These are phyloP conservation scores for Elsinoe fawcettii DNA, from an alignment of 2,329 filamentous ascomycete genomes.

Conservation along the genomic window DNA sequence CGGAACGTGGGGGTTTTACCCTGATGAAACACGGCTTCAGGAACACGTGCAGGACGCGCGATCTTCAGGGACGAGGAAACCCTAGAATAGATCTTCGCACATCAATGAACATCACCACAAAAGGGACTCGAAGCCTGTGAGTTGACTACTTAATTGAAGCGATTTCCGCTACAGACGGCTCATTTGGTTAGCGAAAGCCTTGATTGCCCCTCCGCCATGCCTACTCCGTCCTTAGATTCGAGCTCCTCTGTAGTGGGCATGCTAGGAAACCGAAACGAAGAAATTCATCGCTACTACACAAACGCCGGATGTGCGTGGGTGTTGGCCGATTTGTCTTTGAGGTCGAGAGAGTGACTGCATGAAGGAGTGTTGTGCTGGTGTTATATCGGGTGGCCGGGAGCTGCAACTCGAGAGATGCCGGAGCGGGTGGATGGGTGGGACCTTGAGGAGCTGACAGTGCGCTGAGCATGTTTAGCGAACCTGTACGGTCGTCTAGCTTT, in stretches of 20 bases:
- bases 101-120: neutral
- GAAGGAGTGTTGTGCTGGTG: conserved; percentile 2
- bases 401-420: neutral
- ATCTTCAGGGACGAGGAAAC: neutral
- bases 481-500: conserved; percentile 61
- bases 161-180: conserved; percentile 6
- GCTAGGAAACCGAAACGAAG: conserved; percentile 12
- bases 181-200: neutral
- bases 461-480: neutral
- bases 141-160: conserved; percentile 5
- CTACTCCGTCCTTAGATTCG: conserved; percentile 13
- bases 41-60: neutral
- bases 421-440: neutral
- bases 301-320: conserved; percentile 8
- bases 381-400: neutral
- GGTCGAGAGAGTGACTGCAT: conserved; percentile 7
- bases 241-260: conserved; percentile 11
- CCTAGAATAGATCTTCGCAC: neutral
- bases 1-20: conserved; percentile 2
- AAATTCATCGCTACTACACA: conserved; percentile 11
- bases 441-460: neutral
- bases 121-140: neutral
- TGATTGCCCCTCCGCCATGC: conserved; percentile 8
- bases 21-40: neutral
- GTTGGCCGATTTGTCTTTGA: neutral